phyloP scores from a whole-genome alignment of 768 basidiomycete species.

The Clathrus columnatus region DNA sequence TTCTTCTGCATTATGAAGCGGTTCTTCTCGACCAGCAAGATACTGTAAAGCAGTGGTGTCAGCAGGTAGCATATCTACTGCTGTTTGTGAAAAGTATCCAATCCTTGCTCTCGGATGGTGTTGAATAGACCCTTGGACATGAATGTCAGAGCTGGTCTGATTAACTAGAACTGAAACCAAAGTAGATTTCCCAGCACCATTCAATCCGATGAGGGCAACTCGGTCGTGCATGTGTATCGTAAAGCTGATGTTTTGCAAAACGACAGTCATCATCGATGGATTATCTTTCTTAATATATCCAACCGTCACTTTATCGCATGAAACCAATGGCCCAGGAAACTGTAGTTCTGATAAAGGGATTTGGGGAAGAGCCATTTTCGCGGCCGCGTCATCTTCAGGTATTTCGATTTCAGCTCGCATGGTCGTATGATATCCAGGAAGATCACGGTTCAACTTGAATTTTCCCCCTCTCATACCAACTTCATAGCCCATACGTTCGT shows the following conservation, averaged over 20 bases:
- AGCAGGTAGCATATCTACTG: too few relatives aligned
- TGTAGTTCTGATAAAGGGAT: slow-evolving; percentile 21
- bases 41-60: too few relatives aligned
- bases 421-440: slow-evolving; percentile 32
- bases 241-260: slow-evolving; percentile 27
- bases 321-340: slow-evolving; percentile 19
- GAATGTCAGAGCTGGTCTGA: slow-evolving; percentile 23
- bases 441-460: slow-evolving; percentile 52
- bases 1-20: too few relatives aligned
- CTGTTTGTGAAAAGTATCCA: slow-evolving; percentile 28
- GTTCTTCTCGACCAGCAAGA: too few relatives aligned
- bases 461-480: slow-evolving; percentile 31
- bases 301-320: slow-evolving; percentile 27
- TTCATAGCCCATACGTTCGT: slow-evolving; percentile 30
- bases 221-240: slow-evolving; percentile 31
- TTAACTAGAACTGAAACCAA: slow-evolving; percentile 40
- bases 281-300: slow-evolving; percentile 29
- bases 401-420: slow-evolving; percentile 33
- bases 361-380: slow-evolving; percentile 29
- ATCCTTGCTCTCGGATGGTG: slow-evolving; percentile 46
- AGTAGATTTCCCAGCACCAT: slow-evolving; percentile 53
- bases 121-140: slow-evolving; percentile 38
- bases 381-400: slow-evolving; percentile 28
- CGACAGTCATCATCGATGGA: slow-evolving; percentile 20
- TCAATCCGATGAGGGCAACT: slow-evolving; percentile 37